A percentile compares a stretch with the other conserved stretches of the same genome.
Evolutionary conservation across 2,329 filamentous ascomycete species (phyloP).

Genomic region (Sporothrix mexicana): DNA sequence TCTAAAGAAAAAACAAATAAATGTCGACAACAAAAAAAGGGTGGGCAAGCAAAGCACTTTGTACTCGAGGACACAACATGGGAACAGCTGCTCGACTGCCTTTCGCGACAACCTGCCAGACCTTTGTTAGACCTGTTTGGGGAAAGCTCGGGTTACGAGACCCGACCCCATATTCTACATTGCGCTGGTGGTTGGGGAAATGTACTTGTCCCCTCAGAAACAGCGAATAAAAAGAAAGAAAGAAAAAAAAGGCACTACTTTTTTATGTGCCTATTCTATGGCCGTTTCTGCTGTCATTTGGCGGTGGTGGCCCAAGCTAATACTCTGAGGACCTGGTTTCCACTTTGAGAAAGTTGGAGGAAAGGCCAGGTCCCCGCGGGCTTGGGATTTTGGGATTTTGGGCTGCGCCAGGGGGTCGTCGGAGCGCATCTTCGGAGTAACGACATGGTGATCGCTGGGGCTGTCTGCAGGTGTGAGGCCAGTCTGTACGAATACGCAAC

Average conservation of each 20-base stretch:
- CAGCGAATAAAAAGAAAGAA: background rate
- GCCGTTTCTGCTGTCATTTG: background rate
- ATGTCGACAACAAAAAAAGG: background rate
- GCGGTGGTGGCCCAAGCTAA: no score
- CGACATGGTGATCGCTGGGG: constrained; percentile 4
- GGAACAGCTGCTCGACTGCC: background rate
- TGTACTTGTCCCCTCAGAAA: background rate
- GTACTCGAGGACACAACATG: constrained; percentile 21
- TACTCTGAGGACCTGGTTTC: constrained; percentile 12
- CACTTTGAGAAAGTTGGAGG: background rate
- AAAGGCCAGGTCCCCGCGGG: background rate
- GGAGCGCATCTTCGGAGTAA: constrained; percentile 13
- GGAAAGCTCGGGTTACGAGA: constrained; percentile 31
- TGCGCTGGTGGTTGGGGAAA: constrained; percentile 1
- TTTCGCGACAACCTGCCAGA: background rate
- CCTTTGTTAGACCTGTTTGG: constrained; percentile 20
- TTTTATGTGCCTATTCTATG: constrained; percentile 18
- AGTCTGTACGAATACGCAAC: background rate
- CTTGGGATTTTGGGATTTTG: background rate
- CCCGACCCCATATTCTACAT: constrained; percentile 29
- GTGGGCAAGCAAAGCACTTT: constrained; percentile 28
- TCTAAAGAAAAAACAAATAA: constrained; percentile 9
- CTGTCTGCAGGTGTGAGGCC: background rate
- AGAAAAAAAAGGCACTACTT: background rate
- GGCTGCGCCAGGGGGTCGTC: background rate